A percentile compares a stretch with the other conserved stretches of the same genome.
phyloP scores from a whole-genome alignment of 2,329 filamentous ascomycete species.

The Cyphellophora attinorum region DNA sequence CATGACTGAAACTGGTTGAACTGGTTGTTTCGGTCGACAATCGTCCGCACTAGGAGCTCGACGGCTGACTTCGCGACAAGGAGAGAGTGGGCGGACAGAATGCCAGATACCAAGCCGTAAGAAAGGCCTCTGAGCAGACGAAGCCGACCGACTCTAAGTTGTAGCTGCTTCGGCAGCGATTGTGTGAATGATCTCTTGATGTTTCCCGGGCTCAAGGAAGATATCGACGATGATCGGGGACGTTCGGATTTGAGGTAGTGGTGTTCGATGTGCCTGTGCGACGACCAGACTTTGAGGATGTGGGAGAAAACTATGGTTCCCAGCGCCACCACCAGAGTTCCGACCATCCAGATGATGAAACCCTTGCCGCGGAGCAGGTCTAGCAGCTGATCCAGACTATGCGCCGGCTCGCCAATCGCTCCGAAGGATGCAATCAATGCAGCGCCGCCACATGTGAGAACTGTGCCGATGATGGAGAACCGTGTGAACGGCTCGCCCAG shows the following conservation, averaged over 20 bases:
- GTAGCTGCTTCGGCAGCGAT: conserved; percentile 24
- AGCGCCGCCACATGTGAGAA: conserved; percentile 81
- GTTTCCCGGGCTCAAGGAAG: neutral
- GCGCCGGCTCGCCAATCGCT: conserved; percentile 84
- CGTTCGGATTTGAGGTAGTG: conserved; percentile 14
- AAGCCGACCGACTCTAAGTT: conserved; percentile 48
- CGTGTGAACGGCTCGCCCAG: conserved; percentile 87
- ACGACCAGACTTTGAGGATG: conserved; percentile 26
- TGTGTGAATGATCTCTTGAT: conserved; percentile 30
- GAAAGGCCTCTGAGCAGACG: conserved; percentile 72
- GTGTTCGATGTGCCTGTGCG: conserved; percentile 15
- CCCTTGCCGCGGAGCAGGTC: conserved; percentile 60
- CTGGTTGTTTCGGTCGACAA: conserved; percentile 74
- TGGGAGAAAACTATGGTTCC: conserved; percentile 54
- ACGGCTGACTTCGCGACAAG: conserved; percentile 94
- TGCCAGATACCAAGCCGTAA: conserved; percentile 84
- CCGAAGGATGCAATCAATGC: conserved; percentile 88
- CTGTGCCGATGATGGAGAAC: conserved; percentile 83
- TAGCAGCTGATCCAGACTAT: conserved; percentile 74
- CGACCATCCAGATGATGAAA: conserved; percentile 82
- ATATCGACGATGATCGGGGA: conserved; percentile 11
- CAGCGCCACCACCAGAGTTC: conserved; percentile 65
- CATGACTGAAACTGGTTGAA: conserved; percentile 94
- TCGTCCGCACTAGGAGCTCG: conserved; percentile 79
- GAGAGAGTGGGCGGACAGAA: conserved; percentile 85